A percentile compares a stretch with the other conserved stretches of the same genome.
Evolutionary conservation across 306 rosid species (phyloP).

Genomic region (Begonia masoniana): DNA sequence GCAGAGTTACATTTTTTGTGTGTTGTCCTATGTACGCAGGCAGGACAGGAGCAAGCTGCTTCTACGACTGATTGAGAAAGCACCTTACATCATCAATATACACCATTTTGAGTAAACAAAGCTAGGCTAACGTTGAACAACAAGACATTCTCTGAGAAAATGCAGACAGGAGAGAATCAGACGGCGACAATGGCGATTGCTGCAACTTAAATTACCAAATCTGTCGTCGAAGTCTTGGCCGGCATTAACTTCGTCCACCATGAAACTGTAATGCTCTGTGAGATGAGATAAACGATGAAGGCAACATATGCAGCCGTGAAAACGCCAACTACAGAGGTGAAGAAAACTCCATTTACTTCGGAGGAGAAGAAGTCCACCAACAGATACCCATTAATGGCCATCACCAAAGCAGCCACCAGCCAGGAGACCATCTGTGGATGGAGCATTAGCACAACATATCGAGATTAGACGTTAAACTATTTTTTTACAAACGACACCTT

Average conservation of each 20-base stretch:
- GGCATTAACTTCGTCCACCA: slow-evolving; percentile 25
- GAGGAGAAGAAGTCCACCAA: slow-evolving; percentile 61
- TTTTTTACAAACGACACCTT: too few relatives aligned
- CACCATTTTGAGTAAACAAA: too few relatives aligned
- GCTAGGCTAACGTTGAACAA: too few relatives aligned
- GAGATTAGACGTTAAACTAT: too few relatives aligned
- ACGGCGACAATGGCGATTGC: slow-evolving; percentile 4
- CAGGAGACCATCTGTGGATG: slow-evolving; percentile 48
- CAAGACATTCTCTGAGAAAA: too few relatives aligned
- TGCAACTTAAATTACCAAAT: slow-evolving; percentile 23
- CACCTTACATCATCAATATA: too few relatives aligned
- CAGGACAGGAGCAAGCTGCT: too few relatives aligned
- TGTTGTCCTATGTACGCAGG: too few relatives aligned
- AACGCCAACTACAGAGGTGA: slow-evolving; percentile 17
- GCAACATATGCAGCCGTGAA: slow-evolving; percentile 53
- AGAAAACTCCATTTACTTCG: slow-evolving; percentile 47
- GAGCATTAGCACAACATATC: background rate
- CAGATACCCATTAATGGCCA: slow-evolving; percentile 80
- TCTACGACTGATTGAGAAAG: too few relatives aligned
- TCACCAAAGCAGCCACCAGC: slow-evolving; percentile 93
- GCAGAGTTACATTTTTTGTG: too few relatives aligned
- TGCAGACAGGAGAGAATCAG: background rate
- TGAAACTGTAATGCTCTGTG: slow-evolving; percentile 24
- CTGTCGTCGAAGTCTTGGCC: slow-evolving; percentile 24
- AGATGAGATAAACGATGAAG: slow-evolving; percentile 65